Evolutionary conservation across 75 land plant genomes (phyloP).

Genomic region (Pinus taeda): DNA sequence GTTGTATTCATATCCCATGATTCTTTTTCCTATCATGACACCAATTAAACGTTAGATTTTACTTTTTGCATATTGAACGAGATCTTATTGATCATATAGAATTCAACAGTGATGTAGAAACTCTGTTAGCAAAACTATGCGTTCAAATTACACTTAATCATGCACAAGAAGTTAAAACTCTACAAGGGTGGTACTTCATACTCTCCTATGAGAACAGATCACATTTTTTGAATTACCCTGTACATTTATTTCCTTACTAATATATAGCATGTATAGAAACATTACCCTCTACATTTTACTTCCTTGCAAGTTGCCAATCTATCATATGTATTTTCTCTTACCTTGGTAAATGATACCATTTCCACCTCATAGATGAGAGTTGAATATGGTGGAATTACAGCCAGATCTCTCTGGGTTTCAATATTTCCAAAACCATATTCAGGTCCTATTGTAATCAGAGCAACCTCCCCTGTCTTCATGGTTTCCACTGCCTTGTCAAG

Average conservation of each 20-base stretch:
- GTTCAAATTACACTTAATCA: not conserved
- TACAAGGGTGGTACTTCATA: not conserved
- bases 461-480: conserved; percentile 50
- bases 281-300: no score
- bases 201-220: not conserved
- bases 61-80: not conserved
- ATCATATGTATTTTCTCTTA: not conserved
- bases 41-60: conserved; percentile 3
- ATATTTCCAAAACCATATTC: conserved; percentile 46
- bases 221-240: not conserved
- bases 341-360: conserved; percentile 48
- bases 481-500: conserved; percentile 51
- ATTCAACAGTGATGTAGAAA: not conserved
- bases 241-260: no score
- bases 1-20: conserved; percentile 69
- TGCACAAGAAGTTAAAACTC: not conserved
- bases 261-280: no score
- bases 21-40: conserved; percentile 51
- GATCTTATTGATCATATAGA: not conserved
- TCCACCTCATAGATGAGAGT: conserved; percentile 47
- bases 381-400: conserved; percentile 47
- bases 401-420: conserved; percentile 26
- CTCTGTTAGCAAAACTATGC: not conserved
- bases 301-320: not conserved
- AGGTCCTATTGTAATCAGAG: conserved; percentile 41